Percentiles rank a stretch among this genome's conserved stretches.
Evolutionary conservation across 345 rosid genomes (phyloP).

Genomic region (Citrus reticulata): DNA sequence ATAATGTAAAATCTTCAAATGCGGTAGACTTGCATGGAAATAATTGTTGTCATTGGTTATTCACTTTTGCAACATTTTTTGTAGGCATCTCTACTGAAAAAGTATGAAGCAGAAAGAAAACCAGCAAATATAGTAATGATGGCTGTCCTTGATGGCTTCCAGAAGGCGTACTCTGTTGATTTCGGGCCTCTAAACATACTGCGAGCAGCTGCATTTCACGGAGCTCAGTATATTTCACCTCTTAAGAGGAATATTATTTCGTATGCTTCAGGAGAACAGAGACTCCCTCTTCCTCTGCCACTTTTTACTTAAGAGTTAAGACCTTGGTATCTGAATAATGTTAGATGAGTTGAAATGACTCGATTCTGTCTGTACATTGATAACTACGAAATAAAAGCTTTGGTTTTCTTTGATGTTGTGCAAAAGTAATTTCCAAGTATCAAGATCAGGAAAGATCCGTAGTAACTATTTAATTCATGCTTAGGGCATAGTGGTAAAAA

Average conservation of each 20-base stretch:
- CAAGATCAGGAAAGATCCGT: not conserved
- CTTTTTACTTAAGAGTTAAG: constrained; percentile 35
- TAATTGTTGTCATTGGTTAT: not conserved
- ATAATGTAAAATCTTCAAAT: not conserved
- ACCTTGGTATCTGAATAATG: not conserved
- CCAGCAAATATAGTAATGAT: constrained; percentile 78
- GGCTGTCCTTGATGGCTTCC: constrained; percentile 85
- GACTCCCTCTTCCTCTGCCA: constrained; percentile 57
- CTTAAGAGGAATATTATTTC: constrained; percentile 76
- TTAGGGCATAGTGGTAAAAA: not conserved
- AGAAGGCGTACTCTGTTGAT: constrained; percentile 77
- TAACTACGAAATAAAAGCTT: not conserved
- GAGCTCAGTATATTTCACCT: constrained; percentile 74
- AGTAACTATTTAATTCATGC: not conserved
- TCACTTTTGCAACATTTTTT: not conserved
- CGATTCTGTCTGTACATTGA: constrained; percentile 1
- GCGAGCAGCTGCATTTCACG: constrained; percentile 82
- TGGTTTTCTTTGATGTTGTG: not conserved
- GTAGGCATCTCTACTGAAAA: constrained; percentile 55
- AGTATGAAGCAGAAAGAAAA: constrained; percentile 80
- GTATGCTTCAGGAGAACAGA: constrained; percentile 76
- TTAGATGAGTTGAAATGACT: not conserved
- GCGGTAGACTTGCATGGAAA: not conserved
- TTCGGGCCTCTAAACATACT: constrained; percentile 76
- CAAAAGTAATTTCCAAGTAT: not conserved